Evolutionary conservation across 257 asterid species (phyloP), one percentile per base, ranked within the genome.

Genomic region (Galeopsis tetrahit): DNA sequence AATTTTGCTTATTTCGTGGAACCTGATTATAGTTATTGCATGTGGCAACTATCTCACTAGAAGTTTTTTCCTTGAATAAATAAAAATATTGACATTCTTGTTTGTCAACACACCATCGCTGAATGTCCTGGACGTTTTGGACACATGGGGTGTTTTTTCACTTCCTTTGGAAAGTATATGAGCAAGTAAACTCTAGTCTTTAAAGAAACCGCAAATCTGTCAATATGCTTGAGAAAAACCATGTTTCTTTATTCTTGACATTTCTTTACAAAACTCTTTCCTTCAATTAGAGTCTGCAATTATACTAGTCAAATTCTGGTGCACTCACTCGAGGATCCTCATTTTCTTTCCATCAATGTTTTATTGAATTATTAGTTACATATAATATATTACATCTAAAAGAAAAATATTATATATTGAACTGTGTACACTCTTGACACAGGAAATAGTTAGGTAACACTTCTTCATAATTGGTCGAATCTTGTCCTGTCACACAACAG

Each of bases 41-140:
- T 34, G 58, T 34, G 70, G 61, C 21, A 56, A 70, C 17, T 46
- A 35, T 70, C 75, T 40, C 57, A 32, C 64, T 46, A 61, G n/a
- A 17, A 63, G 34, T 7, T 43, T 46, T 13, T 17, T 56, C 36
- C 38, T 56, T 49, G 56, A 49, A 49, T 72, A 17, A 21, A 62
- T 33, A 49, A 44, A 46, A 32, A 70, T 10, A 32, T 44, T 0
- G 4, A 63, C 42, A 21, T 5, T 17, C 64, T 63, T 28, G 15
- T 65, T 39, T 53, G 71, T 72, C 11, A 63, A 63, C 36, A 52
- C 49, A 39, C 59, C 40, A 5, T 52, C 21, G n/a, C 17, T 21
- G 43, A 49, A 35, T 36, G 10, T 44, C 61, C 32, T 11, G 35
- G 34, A 51, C 31, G 31, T 15, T 3, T 60, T 49, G 10, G 10